A percentile compares a stretch with the other conserved stretches of the same genome.
Evolutionary conservation across 1,284 basidiomycete species (phyloP).

Genomic region (Pseudozyma tsukubaensis): DNA sequence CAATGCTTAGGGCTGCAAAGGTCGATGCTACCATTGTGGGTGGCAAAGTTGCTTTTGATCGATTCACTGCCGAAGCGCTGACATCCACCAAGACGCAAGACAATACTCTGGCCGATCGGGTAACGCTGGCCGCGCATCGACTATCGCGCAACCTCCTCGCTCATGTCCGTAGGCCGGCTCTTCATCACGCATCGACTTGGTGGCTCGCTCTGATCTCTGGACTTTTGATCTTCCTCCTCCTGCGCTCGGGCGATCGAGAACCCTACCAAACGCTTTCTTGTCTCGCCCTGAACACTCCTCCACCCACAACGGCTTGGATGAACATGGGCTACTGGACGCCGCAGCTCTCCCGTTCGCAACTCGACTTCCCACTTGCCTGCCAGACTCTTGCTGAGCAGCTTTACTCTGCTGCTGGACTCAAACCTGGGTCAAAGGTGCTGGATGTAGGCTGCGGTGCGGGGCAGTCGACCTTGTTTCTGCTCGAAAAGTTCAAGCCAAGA

Average conservation of each 20-base stretch:
- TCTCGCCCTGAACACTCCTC: conserved; percentile 36
- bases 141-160: too few relatives aligned
- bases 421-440: conserved; percentile 41
- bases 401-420: conserved; percentile 41
- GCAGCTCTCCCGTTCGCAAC: conserved; percentile 21
- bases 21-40: conserved; percentile 83
- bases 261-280: conserved; percentile 34
- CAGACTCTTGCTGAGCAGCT: conserved; percentile 51
- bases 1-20: conserved; percentile 78
- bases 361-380: conserved; percentile 46
- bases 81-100: neutral
- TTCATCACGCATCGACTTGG: neutral
- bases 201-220: conserved; percentile 14
- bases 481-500: conserved; percentile 23
- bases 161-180: too few relatives aligned
- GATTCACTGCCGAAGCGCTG: conserved; percentile 18
- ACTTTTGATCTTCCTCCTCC: conserved; percentile 6
- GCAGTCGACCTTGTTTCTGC: conserved; percentile 61
- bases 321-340: conserved; percentile 60
- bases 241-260: conserved; percentile 14
- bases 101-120: neutral
- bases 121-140: neutral
- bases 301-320: conserved; percentile 57
- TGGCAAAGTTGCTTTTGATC: conserved; percentile 78
- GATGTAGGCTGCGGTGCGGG: conserved; percentile 66